Base-by-base conservation (phyloP, 352 stramenopile species). In the Phytopythium montanum region DNA sequence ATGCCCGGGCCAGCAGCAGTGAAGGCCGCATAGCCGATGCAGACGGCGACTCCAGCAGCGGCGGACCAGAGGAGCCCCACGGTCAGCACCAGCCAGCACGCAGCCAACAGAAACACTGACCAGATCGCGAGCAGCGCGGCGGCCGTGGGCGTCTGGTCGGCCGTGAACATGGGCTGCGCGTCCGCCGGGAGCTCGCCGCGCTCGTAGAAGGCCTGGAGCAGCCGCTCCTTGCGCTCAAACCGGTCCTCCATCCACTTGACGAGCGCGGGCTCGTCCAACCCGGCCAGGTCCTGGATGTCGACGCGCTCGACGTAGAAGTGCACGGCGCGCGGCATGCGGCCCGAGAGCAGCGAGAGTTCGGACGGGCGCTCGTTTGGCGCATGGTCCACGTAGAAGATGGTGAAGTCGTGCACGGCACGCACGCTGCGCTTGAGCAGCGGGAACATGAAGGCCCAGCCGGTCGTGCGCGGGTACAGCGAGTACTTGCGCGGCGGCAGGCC, bases 331-430 rank as follows among this genome's bases (percentile, higher is more conserved):
- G 85, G 85, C 58, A 88, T 63, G 48, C 76, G 74, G 23, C 78
- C 80, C 45, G 70, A 76, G 21, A 94, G 52, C 5, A 94, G 66
- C 25, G 75, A 75, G n/a, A 64, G 53, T 63, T 94, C 85, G 23
- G 79, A 90, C 52, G 85, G 81, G 26, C 81, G 80, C 58, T 92
- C 76, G 56, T 78, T 76, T 29, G 69, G 51, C 10, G 67, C 57
- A 53, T 85, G 73, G 62, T 94, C 85, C 34, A 91, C 77, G 54
- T 85, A 94, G 61, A 91, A 91, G 75, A 94, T 85, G 18, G 81
- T 94, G 28, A 92, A 62, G 59, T 94, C 85, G 62, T 95, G 93
- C 46, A 95, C 74, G 26, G 82, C 85, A 31, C 73, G 71, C 3
- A 94, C 65, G 29, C 89, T 64, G 18, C 64, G 64, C 23, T 74